Percentiles rank a stretch among this genome's conserved stretches.
phyloP scores from a whole-genome alignment of 1,284 basidiomycete genomes.

The Melampsora abietis-canadensis region DNA sequence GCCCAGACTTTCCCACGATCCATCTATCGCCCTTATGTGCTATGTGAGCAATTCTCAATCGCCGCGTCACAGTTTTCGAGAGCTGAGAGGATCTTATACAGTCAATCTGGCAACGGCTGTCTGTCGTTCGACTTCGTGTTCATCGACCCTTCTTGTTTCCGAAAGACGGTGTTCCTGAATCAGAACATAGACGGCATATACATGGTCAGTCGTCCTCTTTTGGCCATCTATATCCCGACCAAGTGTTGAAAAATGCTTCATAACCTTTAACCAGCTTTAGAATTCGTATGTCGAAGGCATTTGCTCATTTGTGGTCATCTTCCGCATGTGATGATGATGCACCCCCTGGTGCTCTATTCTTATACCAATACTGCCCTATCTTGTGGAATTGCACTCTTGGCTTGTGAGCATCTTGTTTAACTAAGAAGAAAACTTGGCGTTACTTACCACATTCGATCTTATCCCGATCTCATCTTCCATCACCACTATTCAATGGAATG shows the following conservation, averaged over 20 bases:
- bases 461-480: too few species aligned
- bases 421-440: too few species aligned
- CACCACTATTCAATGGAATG: too few species aligned
- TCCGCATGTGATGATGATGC: conserved; percentile 14
- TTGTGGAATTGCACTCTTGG: conserved; percentile 20
- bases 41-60: not conserved
- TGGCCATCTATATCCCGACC: not conserved
- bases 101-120: conserved; percentile 18
- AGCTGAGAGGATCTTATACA: not conserved
- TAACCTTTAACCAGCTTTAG: conserved; percentile 3
- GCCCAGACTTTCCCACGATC: not conserved
- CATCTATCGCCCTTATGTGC: not conserved
- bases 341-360: conserved; percentile 25
- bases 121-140: conserved; percentile 3
- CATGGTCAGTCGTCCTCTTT: conserved; percentile 7
- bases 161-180: conserved; percentile 8
- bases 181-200: conserved; percentile 11
- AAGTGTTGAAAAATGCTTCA: not conserved
- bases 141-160: conserved; percentile 35
- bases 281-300: conserved; percentile 7
- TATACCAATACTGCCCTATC: conserved; percentile 23
- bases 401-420: conserved; percentile 1
- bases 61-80: too few species aligned
- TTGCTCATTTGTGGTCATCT: conserved; percentile 3
- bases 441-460: too few species aligned